phyloP scores from a whole-genome alignment of 768 basidiomycete genomes.

The Hericium rajendrae region DNA sequence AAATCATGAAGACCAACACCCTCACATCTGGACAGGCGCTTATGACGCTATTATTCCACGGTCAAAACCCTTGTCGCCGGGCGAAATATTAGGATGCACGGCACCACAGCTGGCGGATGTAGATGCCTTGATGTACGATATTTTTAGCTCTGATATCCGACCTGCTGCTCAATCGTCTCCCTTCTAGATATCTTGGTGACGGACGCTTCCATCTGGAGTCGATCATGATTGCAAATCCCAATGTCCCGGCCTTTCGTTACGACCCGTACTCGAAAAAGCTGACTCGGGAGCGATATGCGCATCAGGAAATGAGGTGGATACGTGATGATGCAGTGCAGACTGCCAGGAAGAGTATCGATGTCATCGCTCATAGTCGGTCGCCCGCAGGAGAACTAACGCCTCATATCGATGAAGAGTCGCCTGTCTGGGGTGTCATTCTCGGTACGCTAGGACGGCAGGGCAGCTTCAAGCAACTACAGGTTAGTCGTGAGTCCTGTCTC shows the following conservation, averaged over 20 bases:
- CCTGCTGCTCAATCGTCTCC: background rate
- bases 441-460: slow-evolving; percentile 95
- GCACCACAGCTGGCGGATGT: slow-evolving; percentile 73
- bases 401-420: slow-evolving; percentile 16
- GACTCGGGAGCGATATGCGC: slow-evolving; percentile 86
- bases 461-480: slow-evolving; percentile 80
- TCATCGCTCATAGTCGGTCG: slow-evolving; percentile 6
- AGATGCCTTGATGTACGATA: slow-evolving; percentile 82
- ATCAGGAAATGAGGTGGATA: slow-evolving; percentile 72
- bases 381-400: background rate
- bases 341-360: slow-evolving; percentile 57
- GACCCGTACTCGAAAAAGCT: slow-evolving; percentile 98
- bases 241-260: slow-evolving; percentile 91
- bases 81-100: slow-evolving; percentile 95
- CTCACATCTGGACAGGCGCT: slow-evolving; percentile 39
- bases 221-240: slow-evolving; percentile 99
- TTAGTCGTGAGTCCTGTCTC: slow-evolving; percentile 17
- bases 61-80: slow-evolving; percentile 88
- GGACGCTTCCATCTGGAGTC: slow-evolving; percentile 97
- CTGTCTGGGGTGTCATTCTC: slow-evolving; percentile 83
- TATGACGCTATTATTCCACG: slow-evolving; percentile 76
- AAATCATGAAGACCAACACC: slow-evolving; percentile 7
- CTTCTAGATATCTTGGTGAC: slow-evolving; percentile 86
- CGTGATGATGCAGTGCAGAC: slow-evolving; percentile 66
- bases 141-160: background rate